phyloP scores from a whole-genome alignment of 169 alveolate genomes.

The Plasmodium berghei region DNA sequence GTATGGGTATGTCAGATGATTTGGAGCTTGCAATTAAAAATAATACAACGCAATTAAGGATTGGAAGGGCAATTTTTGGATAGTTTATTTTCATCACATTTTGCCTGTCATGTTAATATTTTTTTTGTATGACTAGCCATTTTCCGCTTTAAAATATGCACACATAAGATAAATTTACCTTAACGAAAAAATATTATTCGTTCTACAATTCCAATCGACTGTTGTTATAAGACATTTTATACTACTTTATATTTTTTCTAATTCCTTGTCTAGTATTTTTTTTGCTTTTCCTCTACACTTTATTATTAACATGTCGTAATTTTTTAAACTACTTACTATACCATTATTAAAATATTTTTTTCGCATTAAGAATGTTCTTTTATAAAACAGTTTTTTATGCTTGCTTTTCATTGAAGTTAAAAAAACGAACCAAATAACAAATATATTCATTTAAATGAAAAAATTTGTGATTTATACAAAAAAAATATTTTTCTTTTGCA shows the following conservation, averaged over 20 bases:
- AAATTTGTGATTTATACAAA: not conserved
- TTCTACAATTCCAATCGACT: no score
- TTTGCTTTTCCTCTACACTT: not conserved
- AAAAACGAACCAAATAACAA: not conserved
- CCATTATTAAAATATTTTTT: no score
- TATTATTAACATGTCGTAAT: no score
- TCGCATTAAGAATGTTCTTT: no score
- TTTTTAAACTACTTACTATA: no score
- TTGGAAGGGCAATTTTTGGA: slow-evolving; percentile 92
- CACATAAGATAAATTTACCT: not conserved
- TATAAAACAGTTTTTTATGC: no score
- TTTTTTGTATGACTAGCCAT: slow-evolving; percentile 8
- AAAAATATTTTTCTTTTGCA: slow-evolving; percentile 3
- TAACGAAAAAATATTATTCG: not conserved
- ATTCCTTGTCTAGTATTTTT: not conserved
- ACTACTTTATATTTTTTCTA: no score
- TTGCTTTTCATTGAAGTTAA: no score
- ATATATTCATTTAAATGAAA: not conserved
- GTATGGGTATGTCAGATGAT: slow-evolving; percentile 96
- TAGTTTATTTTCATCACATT: slow-evolving; percentile 4
- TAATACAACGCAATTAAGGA: slow-evolving; percentile 93
- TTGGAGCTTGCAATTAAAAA: slow-evolving; percentile 91
- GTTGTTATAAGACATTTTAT: no score
- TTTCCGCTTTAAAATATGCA: slow-evolving; percentile 1
- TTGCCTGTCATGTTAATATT: slow-evolving; percentile 2